Base-by-base conservation (phyloP, 2,329 filamentous ascomycete species). In the Penicillium aurantiogriseum region DNA sequence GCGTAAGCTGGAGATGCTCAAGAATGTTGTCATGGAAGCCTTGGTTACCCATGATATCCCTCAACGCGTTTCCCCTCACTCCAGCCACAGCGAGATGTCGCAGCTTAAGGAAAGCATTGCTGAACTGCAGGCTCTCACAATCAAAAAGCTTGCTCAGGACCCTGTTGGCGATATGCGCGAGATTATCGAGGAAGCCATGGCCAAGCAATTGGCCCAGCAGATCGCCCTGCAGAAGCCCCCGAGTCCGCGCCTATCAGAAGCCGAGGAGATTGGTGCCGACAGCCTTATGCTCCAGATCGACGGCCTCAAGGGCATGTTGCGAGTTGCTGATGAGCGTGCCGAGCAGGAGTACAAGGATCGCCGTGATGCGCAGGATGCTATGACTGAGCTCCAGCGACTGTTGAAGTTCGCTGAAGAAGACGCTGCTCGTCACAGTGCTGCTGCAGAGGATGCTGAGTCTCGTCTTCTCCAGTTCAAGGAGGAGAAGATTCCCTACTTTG, bases 1-100 rank as follows among this genome's bases (percentile, higher is more conserved):
- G 69, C 87, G 88, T 67, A 91, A 86, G 66, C 75, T 92, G 67
- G 92, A 97, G 57, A 91, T 93, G 72, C 91, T 99, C 63, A 80
- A 88, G 53, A 79, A 80, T 25, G 85, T 80, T 29, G 76, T 92
- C 33, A 74, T 90, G 19, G 85, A 90, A 66, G 88, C 88, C 5
- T 76, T 96, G 33, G 75, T 79, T 50, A 71, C 77, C 54, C 78
- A 81, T 47, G 73, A 74, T 21, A 56, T 66, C 13, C 66, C 66
- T 47, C 64, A 70, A n/a, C 66, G 67, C 11, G 59, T 56, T 35
- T 58, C 59, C 27, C 63, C 66, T 27, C 63, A 70, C 38, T 67
- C 70, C 17, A 67, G 69, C 31, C 64, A 68, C 33, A 58, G 71
- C 11, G 75, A 78, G 57, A 63, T 79, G 25, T 62, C 72, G 4